Conservation (phyloP, 768 basidiomycete genomes). For the Rhodotorula diobovata region DNA sequence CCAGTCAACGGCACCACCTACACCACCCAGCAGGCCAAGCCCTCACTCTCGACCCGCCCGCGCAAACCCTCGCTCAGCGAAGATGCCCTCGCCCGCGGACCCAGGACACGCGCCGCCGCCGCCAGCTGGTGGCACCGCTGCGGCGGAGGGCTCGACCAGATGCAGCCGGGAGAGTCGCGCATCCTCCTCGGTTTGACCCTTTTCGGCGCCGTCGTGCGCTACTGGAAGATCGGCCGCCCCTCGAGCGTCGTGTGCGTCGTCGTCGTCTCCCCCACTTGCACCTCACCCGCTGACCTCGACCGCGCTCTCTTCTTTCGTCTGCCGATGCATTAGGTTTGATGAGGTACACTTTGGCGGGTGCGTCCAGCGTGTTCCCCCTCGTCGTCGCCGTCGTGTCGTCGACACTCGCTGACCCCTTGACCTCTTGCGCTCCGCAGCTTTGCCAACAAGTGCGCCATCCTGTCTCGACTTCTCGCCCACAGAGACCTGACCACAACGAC, state of each 20-base stretch:
- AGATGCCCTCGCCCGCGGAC: neutral
- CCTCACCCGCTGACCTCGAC: neutral
- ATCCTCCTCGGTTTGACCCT: conserved; percentile 63
- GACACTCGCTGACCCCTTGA: neutral
- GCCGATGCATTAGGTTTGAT: conserved; percentile 67
- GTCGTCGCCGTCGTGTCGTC: too few relatives aligned
- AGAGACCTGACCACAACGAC: neutral
- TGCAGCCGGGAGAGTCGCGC: conserved; percentile 63
- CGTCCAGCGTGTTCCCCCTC: neutral
- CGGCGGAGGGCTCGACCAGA: conserved; percentile 27
- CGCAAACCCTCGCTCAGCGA: neutral
- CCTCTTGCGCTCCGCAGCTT: conserved; percentile 23
- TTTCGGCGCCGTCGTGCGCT: conserved; percentile 71
- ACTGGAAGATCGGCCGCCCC: conserved; percentile 79
- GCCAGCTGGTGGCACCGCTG: conserved; percentile 6
- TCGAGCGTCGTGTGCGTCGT: conserved; percentile 74
- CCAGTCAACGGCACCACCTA: neutral
- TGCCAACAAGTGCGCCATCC: conserved; percentile 37
- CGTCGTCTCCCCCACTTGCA: conserved; percentile 46
- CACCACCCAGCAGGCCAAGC: neutral
- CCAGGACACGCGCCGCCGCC: neutral
- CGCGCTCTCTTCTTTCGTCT: neutral
- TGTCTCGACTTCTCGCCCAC: neutral
- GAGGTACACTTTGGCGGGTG: conserved; percentile 97
- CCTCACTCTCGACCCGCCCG: neutral